Conservation (phyloP, 169 alveolate genomes). For the Perkinsus olseni region DNA sequence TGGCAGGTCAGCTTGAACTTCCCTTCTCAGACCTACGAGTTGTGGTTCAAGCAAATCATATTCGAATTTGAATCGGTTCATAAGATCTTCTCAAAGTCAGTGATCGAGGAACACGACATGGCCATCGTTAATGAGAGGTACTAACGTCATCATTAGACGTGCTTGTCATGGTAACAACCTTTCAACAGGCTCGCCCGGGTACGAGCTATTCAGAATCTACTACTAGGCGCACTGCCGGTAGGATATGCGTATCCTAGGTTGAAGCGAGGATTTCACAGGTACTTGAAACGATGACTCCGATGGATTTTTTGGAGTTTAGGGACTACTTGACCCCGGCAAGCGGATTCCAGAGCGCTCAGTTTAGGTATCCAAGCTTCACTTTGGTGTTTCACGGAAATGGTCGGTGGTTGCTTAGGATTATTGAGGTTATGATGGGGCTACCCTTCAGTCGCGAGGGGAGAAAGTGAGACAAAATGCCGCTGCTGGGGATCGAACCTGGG, state of each 20-base stretch:
- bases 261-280: background rate
- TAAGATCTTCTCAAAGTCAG: background rate
- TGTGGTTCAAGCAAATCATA: constrained; percentile 14
- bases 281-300: constrained; percentile 13
- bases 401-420: background rate
- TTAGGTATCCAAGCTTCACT: background rate
- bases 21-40: constrained; percentile 6
- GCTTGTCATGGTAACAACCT: background rate
- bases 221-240: background rate
- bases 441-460: background rate
- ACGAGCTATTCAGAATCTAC: background rate
- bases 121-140: background rate
- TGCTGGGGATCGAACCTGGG: background rate
- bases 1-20: too few species aligned
- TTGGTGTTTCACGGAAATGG: background rate
- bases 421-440: background rate
- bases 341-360: constrained; percentile 12
- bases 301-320: constrained; percentile 14
- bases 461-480: background rate
- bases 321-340: constrained; percentile 9
- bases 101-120: background rate
- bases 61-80: constrained; percentile 4
- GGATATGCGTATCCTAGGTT: background rate
- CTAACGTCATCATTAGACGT: background rate
- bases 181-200: background rate